A percentile compares a stretch with the other conserved stretches of the same genome.
Conservation (phyloP, 2,329 filamentous ascomycete genomes). For the Penicillium sp. region DNA sequence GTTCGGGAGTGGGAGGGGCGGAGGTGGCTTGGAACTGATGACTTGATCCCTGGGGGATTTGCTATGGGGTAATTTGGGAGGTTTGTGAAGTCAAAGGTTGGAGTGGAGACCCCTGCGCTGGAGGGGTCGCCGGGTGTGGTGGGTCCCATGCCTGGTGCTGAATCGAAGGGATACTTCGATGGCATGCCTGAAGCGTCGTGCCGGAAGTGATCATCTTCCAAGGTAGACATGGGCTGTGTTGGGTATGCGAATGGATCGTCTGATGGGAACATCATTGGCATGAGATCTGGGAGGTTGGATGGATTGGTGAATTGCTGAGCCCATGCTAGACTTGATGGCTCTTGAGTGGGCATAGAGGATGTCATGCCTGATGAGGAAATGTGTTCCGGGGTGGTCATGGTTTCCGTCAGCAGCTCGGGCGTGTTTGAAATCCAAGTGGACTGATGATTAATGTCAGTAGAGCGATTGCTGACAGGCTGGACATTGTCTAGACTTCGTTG, state of each 20-base stretch:
- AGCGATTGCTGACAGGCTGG: slow-evolving; percentile 20
- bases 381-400: slow-evolving; percentile 33
- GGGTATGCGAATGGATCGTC: slow-evolving; percentile 53
- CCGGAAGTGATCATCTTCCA: slow-evolving; percentile 46
- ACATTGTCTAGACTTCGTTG: slow-evolving; percentile 36
- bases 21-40: slow-evolving; percentile 32
- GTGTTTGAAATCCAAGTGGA: slow-evolving; percentile 30
- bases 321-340: slow-evolving; percentile 30
- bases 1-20: slow-evolving; percentile 26
- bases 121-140: slow-evolving; percentile 19
- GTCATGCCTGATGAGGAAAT: slow-evolving; percentile 22
- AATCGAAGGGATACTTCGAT: slow-evolving; percentile 28
- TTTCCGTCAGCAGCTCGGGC: slow-evolving; percentile 32
- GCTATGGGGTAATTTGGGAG: slow-evolving; percentile 28
- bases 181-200: slow-evolving; percentile 26
- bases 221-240: slow-evolving; percentile 49
- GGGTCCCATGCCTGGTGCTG: slow-evolving; percentile 18
- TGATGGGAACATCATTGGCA: slow-evolving; percentile 53
- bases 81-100: slow-evolving; percentile 32
- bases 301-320: slow-evolving; percentile 36
- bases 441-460: slow-evolving; percentile 20
- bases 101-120: slow-evolving; percentile 21
- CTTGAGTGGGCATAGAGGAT: slow-evolving; percentile 25
- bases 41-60: slow-evolving; percentile 23
- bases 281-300: slow-evolving; percentile 47